These are phyloP conservation scores for Trifolium subterraneum DNA, from an alignment of 306 rosid genomes.

Conservation along the genomic window DNA sequence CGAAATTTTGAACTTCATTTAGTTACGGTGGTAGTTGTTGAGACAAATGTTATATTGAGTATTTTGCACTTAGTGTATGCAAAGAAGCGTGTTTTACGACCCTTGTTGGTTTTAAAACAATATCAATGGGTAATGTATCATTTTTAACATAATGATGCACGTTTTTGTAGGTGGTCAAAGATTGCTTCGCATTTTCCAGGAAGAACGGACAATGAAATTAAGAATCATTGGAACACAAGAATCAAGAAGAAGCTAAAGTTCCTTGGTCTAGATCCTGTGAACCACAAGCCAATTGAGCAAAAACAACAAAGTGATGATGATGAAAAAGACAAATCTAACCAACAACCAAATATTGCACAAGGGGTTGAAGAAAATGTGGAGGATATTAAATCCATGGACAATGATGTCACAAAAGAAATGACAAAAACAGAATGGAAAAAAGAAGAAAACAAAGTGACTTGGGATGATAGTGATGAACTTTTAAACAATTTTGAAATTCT, in stretches of 20 bases:
- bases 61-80: neutral
- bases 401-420: conserved; percentile 29
- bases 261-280: conserved; percentile 69
- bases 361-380: conserved; percentile 41
- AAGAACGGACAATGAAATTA: conserved; percentile 92
- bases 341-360: conserved; percentile 28
- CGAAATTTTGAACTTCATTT: too few relatives aligned
- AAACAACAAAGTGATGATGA: conserved; percentile 41
- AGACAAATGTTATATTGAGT: neutral
- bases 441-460: conserved; percentile 38
- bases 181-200: conserved; percentile 96
- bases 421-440: conserved; percentile 34
- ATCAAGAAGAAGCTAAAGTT: conserved; percentile 88
- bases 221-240: conserved; percentile 95
- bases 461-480: conserved; percentile 51
- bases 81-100: neutral
- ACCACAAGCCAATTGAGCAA: conserved; percentile 53
- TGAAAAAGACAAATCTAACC: conserved; percentile 27
- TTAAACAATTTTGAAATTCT: conserved; percentile 49
- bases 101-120: too few relatives aligned
- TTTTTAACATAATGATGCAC: conserved; percentile 18
- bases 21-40: too few relatives aligned
- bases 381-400: conserved; percentile 28
- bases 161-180: conserved; percentile 85
- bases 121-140: conserved; percentile 4